A percentile compares a stretch with the other conserved stretches of the same genome.
phyloP scores from a whole-genome alignment of 768 basidiomycete genomes.

The Naganishia randhawae region DNA sequence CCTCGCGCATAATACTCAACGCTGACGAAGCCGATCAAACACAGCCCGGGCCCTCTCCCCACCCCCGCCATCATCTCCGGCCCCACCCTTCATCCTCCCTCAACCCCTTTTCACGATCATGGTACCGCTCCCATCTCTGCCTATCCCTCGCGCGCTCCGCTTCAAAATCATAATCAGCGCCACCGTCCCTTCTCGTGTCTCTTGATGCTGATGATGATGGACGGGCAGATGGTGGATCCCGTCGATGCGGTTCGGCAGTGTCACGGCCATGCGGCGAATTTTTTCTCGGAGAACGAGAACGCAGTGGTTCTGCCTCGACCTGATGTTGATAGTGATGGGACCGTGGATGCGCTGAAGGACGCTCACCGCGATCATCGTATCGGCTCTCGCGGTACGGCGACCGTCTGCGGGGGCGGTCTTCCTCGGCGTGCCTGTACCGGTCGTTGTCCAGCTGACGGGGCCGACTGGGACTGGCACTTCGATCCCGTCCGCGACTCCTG shows the following conservation, averaged over 20 bases:
- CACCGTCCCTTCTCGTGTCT: constrained; percentile 17
- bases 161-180: constrained; percentile 25
- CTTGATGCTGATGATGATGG: constrained; percentile 1
- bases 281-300: neutral
- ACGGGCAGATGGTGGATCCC: neutral
- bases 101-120: constrained; percentile 30
- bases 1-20: neutral
- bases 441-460: neutral
- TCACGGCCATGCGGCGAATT: neutral
- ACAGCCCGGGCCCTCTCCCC: neutral
- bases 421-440: neutral
- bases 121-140: constrained; percentile 23
- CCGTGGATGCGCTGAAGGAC: neutral
- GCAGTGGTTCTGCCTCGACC: neutral
- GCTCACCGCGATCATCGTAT: no score
- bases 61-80: neutral
- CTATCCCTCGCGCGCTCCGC: constrained; percentile 25
- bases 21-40: neutral
- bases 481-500: neutral
- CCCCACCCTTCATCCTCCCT: constrained; percentile 13
- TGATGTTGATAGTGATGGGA: neutral
- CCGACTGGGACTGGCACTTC: constrained; percentile 1
- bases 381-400: neutral
- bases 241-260: neutral
- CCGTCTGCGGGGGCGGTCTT: neutral